Evolutionary conservation across 2,329 filamentous ascomycete species (phyloP), one percentile per base, ranked within the genome.

Genomic region (Ceratocystis alfenasii): DNA sequence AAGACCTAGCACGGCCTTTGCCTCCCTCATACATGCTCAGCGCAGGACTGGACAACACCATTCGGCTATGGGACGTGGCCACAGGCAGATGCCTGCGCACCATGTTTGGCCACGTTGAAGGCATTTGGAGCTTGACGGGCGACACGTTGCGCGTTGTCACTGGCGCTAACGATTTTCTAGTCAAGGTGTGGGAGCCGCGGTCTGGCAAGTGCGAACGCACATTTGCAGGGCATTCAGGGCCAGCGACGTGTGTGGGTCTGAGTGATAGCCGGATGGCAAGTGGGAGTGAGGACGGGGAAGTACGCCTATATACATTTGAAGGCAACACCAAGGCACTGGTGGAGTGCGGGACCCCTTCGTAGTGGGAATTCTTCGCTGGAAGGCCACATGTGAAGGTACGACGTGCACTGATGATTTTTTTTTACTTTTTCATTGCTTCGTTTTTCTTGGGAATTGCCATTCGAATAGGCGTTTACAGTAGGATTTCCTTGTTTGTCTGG

Each of bases 21-120:
- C 93, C 93, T 15, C 89, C 91, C 0, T 84, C 87, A 3, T 97
- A 96, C 76, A 96, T 99, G 80, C 82, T 97, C 60, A 96, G 92
- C 0, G 92, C 90, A 63, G 91, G 90, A 0, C 82, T 99, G 20
- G 94, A 99, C 75, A 88, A 87, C 66, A 96, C 91, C 0, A 89
- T 97, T 69, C 87, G 93, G 10, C 81, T 97, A 22, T 99, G 94
- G 93, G 90, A 96, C 73, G 89, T 91, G 1, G 83, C 83, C 4
- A 88, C 88, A 0, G 90, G 90, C 46, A 84, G 85, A 69, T 96
- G 90, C 71, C 81, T 96, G 44, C 88, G 90, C 68, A 95, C 90
- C 41, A 95, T 96, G 79, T 99, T 97, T 73, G 94, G 94, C 0
- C 94, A 99, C 72, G 83, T 99, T 25, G 94, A 99, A 75, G 94